These are phyloP conservation scores for Elaeis guineensis DNA, from an alignment of 176 grass and related monocot genomes.

Conservation along the genomic window DNA sequence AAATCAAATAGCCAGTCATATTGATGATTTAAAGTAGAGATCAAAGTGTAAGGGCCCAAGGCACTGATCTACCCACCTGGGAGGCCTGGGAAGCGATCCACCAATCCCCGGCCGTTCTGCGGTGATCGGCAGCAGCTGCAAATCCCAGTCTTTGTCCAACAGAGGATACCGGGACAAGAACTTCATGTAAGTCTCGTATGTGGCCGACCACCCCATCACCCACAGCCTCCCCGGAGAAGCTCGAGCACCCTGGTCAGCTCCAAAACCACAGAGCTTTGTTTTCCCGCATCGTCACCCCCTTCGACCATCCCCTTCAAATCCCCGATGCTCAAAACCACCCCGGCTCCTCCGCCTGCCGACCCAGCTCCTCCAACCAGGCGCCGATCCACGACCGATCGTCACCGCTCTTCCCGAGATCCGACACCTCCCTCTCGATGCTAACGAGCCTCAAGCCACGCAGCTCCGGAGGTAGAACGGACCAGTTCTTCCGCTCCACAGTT, in stretches of 20 bases:
- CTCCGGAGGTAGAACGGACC: constrained; percentile 26
- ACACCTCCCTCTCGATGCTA: constrained; percentile 18
- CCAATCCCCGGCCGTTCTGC: constrained; percentile 15
- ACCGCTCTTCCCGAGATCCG: constrained; percentile 2
- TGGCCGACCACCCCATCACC: constrained; percentile 88
- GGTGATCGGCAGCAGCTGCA: constrained; percentile 85
- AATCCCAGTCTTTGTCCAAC: constrained; percentile 87
- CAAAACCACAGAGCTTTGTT: constrained; percentile 26
- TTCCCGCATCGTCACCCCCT: constrained; percentile 30
- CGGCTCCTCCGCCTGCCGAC: constrained; percentile 16
- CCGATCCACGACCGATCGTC: neutral
- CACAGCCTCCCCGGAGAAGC: constrained; percentile 35
- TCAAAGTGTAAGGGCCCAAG: neutral
- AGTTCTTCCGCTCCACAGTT: constrained; percentile 32
- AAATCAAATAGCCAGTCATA: too few relatives aligned
- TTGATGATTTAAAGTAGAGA: too few relatives aligned
- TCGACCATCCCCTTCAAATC: constrained; percentile 68
- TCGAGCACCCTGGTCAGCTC: constrained; percentile 83
- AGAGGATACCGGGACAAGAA: constrained; percentile 88
- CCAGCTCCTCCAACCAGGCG: constrained; percentile 22
- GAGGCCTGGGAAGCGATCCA: constrained; percentile 34
- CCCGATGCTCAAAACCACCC: constrained; percentile 56
- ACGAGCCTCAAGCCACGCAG: constrained; percentile 28
- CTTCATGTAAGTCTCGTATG: constrained; percentile 83
- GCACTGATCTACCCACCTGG: constrained; percentile 26